Conservation (phyloP, 495 filamentous ascomycete genomes). For the Lophiostoma macrostomum region DNA sequence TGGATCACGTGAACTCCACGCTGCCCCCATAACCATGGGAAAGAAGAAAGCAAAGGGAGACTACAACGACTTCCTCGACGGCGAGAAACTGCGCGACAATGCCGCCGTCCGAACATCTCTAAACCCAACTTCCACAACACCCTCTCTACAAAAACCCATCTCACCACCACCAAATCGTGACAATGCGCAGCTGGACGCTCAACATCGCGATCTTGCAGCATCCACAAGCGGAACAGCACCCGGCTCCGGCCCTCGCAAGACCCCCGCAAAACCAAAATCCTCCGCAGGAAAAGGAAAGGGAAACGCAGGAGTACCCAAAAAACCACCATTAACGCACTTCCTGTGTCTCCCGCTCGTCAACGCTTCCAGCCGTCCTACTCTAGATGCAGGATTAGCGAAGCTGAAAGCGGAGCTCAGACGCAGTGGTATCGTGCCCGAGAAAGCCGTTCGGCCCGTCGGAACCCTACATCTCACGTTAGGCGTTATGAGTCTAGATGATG, state of each 20-base stretch:
- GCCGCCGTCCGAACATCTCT: conserved; percentile 5
- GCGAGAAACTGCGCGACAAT: conserved; percentile 27
- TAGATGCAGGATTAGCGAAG: conserved; percentile 55
- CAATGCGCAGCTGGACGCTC: no score
- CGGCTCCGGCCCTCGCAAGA: no score
- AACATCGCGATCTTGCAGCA: no score
- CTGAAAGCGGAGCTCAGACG: conserved; percentile 57
- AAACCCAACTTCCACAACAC: neutral
- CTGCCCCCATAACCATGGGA: conserved; percentile 2
- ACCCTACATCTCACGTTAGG: conserved; percentile 84
- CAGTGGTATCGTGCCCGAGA: conserved; percentile 2
- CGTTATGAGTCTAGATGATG: conserved; percentile 71
- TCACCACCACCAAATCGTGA: conserved; percentile 1
- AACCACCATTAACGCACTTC: conserved; percentile 74
- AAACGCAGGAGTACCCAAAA: conserved; percentile 26
- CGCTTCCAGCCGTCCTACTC: conserved; percentile 56
- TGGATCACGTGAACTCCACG: neutral
- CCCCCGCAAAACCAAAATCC: no score
- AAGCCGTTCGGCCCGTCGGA: conserved; percentile 70
- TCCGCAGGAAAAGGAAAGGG: conserved; percentile 2
- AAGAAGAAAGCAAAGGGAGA: conserved; percentile 21
- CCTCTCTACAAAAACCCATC: neutral
- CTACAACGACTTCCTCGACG: conserved; percentile 30
- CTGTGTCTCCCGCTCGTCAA: conserved; percentile 79
- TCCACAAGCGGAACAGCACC: no score